A percentile compares a stretch with the other conserved stretches of the same genome.
Conservation (phyloP, 2,329 filamentous ascomycete genomes). For the Cytospora leucostoma region DNA sequence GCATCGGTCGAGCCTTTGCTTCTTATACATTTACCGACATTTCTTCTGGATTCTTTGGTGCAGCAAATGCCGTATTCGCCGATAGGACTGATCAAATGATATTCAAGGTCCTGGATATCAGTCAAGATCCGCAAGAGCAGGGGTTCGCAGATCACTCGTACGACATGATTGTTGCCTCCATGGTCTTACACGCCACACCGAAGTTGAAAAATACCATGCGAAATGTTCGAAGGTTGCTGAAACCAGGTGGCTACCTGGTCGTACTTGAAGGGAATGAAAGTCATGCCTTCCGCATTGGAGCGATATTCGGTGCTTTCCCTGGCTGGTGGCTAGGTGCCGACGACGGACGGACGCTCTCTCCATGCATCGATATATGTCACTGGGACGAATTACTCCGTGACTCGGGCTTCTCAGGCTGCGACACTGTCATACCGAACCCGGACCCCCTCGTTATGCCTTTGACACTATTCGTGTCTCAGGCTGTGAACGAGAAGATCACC, state of each 20-base stretch:
- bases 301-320: conserved; percentile 30
- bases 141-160: conserved; percentile 34
- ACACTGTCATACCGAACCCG: background rate
- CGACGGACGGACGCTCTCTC: background rate
- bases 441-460: background rate
- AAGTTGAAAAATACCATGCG: conserved; percentile 32
- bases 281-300: conserved; percentile 21
- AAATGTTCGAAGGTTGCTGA: conserved; percentile 42
- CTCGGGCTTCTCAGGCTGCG: conserved; percentile 5
- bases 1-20: conserved; percentile 35
- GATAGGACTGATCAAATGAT: conserved; percentile 23
- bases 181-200: conserved; percentile 43
- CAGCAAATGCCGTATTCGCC: conserved; percentile 30
- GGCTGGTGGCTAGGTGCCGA: conserved; percentile 21
- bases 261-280: conserved; percentile 42
- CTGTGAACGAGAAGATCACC: background rate
- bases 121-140: conserved; percentile 34
- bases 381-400: background rate
- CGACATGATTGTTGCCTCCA: conserved; percentile 44
- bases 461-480: conserved; percentile 4
- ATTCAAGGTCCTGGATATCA: conserved; percentile 34
- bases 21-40: conserved; percentile 50
- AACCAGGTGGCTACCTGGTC: conserved; percentile 48
- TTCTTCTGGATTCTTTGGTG: conserved; percentile 41
- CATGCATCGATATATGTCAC: too few species aligned